Conservation (phyloP, 1,139 yeast genomes). For the Blastobotrys capitulatus region DNA sequence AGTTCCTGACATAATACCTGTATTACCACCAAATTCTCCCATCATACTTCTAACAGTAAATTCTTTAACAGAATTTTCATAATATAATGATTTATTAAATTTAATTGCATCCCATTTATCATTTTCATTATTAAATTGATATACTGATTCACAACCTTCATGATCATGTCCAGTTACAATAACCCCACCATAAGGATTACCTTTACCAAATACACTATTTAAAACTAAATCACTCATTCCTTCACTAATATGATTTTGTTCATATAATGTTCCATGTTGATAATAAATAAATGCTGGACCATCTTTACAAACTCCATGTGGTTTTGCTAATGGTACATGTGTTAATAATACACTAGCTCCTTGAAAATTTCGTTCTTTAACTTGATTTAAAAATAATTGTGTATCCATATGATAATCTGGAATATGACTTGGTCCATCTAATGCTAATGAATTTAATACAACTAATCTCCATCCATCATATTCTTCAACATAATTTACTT, state of each 20-base stretch:
- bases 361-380: constrained; percentile 48
- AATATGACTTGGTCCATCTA: constrained; percentile 66
- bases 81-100: constrained; percentile 14
- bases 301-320: constrained; percentile 75
- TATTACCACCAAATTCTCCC: constrained; percentile 92
- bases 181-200: constrained; percentile 50
- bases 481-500: constrained; percentile 66
- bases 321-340: constrained; percentile 85
- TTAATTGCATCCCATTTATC: constrained; percentile 18
- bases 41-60: constrained; percentile 87
- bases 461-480: constrained; percentile 75
- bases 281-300: constrained; percentile 72
- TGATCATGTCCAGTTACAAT: constrained; percentile 95
- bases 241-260: constrained; percentile 79
- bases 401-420: constrained; percentile 46
- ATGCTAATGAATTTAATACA: constrained; percentile 71
- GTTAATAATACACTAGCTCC: constrained; percentile 83
- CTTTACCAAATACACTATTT: constrained; percentile 54
- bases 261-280: constrained; percentile 47
- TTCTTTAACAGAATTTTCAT: constrained; percentile 45
- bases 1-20: constrained; percentile 76
- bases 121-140: constrained; percentile 30
- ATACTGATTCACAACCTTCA: constrained; percentile 76
- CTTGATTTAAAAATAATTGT: constrained; percentile 59
- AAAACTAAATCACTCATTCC: constrained; percentile 64